Evolutionary conservation across 805 yeast genomes (phyloP), one percentile per base, ranked within the genome.

Genomic region (Candida palmyrensis): DNA sequence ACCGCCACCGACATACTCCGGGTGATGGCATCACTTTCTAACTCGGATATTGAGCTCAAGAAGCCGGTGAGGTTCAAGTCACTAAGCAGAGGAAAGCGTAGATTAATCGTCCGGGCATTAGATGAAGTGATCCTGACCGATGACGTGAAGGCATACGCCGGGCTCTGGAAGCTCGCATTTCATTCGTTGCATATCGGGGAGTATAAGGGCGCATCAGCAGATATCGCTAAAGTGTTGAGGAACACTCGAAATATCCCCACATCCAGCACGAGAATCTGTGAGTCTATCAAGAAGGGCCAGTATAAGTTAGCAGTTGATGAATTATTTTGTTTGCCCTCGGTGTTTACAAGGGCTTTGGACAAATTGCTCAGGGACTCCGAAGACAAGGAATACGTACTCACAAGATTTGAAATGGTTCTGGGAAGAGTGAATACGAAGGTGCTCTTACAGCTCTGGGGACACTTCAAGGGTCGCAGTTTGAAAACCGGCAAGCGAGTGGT

Each of bases 161-260:
- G 24, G 6, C 19, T 31, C 12, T 39, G 41, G 43, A 34, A 22
- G 12, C 3, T 31, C 7, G 41, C 43, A 26, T 39, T 39, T 23
- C 43, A 39, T 33, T 23, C 33, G 16, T 29, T 39, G 13, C 43
- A 39, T 33, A 31, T 39, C 12, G 40, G 43, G 8, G 43, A 39
- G 22, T 39, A 28, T 29, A 31, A 28, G 3, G 32, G 37, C 10
- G 30, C 25, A 22, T 32, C 22, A 3, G 29, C 27, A 14, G 14
- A 19, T 5, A 33, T 39, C n/a, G 43, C 43, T 6, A 18, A 27
- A 2, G 12, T 25, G 14, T 39, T 27, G 14, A 27, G 43, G 23
- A 37, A 39, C 22, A 36, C 30, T 15, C 30, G 25, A 14, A 37
- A 39, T 31, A 38, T 39, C 19, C 20, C 19, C 12, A 39, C 43